Base-by-base conservation (phyloP, 2,329 filamentous ascomycete genomes). In the Conoideocrella luteorostrata region DNA sequence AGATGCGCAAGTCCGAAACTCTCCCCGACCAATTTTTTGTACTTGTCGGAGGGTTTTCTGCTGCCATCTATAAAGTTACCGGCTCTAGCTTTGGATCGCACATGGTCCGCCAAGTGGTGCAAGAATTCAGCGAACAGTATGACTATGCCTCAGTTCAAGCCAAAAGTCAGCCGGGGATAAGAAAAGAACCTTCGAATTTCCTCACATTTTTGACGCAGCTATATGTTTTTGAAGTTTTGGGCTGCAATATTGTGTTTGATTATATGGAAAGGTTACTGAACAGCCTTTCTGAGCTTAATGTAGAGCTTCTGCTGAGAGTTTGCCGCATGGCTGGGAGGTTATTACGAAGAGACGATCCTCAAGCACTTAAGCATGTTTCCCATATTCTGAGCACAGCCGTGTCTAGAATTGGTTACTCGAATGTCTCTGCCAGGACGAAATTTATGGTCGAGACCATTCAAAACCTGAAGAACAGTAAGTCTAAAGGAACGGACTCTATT, bases 391-490 rank as follows among this genome's bases (percentile, higher is more conserved):
- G 88, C 51, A 81, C 83, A 18, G 80, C 83, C 1, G 77, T 90
- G 3, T 71, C 78, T 1, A 81, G 79, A 47, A 69, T 75, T 28
- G 86, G 85, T 4, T 80, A 86, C 55, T 70, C 71, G 11, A 84
- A 81, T 17, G 70, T 95, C 22, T 91, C 89, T 2, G 86, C 90
- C 9, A 82, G 93, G 44, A 96, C 91, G 1, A 94, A 86, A 53
- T 96, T 96, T 66, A 97, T 97, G 90, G 86, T 98, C 41, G 91
- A 97, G 57, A 93, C 86, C 1, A 95, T 98, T 62, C 88, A 86
- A 47, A 88, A 95, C 56, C 73, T 98, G 23, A 95, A 95, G 62
- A 95, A 95, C 69, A 96, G 93, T 65, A 88, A 88, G 47, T 81
- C 83, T 12, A 82, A 80, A 13, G 77, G 77, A 4, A 75, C 77